Evolutionary conservation across 345 rosid genomes (phyloP).

Genomic region (thale cress (Arabidopsis thaliana)): DNA sequence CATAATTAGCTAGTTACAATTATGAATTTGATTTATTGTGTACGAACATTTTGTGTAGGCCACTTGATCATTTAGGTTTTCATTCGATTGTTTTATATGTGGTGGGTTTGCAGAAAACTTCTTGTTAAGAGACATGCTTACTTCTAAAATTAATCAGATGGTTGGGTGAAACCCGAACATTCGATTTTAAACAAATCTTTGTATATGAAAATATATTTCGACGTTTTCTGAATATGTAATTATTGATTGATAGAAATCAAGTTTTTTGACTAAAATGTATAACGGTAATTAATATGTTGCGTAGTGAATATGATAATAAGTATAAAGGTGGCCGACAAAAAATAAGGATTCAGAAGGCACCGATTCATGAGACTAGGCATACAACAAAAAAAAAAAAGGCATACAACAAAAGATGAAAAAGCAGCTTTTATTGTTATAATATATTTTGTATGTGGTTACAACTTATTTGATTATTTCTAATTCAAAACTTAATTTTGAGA

Average conservation of each 20-base stretch:
- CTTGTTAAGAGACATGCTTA: too few relatives aligned
- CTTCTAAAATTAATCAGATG: too few relatives aligned
- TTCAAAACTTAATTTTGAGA: constrained; percentile 17
- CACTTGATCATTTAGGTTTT: too few relatives aligned
- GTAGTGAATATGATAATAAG: neutral
- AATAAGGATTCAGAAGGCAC: constrained; percentile 43
- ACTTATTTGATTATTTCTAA: constrained; percentile 39
- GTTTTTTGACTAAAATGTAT: constrained; percentile 6
- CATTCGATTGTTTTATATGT: too few relatives aligned
- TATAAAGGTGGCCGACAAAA: constrained; percentile 46
- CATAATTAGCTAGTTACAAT: too few relatives aligned
- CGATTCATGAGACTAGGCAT: constrained; percentile 43
- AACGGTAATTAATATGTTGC: constrained; percentile 5
- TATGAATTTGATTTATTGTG: too few relatives aligned
- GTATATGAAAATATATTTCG: neutral
- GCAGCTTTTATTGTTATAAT: constrained; percentile 32
- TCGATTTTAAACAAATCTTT: too few relatives aligned
- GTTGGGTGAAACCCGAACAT: too few relatives aligned
- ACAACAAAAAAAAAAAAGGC: constrained; percentile 39
- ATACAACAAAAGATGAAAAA: constrained; percentile 39
- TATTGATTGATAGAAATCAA: neutral
- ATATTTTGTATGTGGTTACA: constrained; percentile 38
- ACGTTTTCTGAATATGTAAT: neutral
- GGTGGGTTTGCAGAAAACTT: too few relatives aligned
- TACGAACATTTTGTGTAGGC: too few relatives aligned